phyloP scores from a whole-genome alignment of 345 rosid genomes.

The Moringa oleifera region DNA sequence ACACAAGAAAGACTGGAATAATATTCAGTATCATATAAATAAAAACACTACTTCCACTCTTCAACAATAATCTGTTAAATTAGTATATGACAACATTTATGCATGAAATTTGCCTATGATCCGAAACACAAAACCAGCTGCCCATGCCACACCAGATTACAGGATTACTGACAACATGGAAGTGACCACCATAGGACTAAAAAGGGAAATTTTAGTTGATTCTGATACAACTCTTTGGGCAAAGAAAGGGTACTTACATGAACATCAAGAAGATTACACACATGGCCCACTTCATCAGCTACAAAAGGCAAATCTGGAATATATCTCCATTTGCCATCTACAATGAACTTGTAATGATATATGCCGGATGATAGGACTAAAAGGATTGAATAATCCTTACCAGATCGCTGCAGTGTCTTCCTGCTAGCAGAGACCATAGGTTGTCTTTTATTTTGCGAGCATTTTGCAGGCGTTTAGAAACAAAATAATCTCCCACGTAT shows the following conservation, averaged over 20 bases:
- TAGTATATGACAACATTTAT: background rate
- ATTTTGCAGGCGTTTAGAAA: background rate
- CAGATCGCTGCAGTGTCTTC: conserved; percentile 70
- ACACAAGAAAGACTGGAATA: background rate
- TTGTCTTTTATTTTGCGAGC: conserved; percentile 4
- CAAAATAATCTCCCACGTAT: background rate
- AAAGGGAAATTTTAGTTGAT: background rate
- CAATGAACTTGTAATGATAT: conserved; percentile 83
- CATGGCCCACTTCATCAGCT: conserved; percentile 56
- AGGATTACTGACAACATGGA: background rate
- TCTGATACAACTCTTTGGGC: conserved; percentile 4
- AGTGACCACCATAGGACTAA: background rate
- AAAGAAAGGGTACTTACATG: conserved; percentile 42
- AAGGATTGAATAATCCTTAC: conserved; percentile 75
- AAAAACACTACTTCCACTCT: background rate
- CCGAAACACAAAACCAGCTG: background rate
- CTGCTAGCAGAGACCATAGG: conserved; percentile 32
- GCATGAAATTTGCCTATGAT: too few species aligned
- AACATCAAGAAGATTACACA: conserved; percentile 82
- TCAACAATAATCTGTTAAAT: background rate
- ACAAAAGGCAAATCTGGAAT: conserved; percentile 73
- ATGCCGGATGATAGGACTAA: conserved; percentile 74
- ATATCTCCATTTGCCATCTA: conserved; percentile 83
- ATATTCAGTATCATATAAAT: background rate
- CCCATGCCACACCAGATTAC: background rate